A percentile compares a stretch with the other conserved stretches of the same genome.
Conservation (phyloP, 2,329 filamentous ascomycete species). For the Nigrograna mackinnonii region DNA sequence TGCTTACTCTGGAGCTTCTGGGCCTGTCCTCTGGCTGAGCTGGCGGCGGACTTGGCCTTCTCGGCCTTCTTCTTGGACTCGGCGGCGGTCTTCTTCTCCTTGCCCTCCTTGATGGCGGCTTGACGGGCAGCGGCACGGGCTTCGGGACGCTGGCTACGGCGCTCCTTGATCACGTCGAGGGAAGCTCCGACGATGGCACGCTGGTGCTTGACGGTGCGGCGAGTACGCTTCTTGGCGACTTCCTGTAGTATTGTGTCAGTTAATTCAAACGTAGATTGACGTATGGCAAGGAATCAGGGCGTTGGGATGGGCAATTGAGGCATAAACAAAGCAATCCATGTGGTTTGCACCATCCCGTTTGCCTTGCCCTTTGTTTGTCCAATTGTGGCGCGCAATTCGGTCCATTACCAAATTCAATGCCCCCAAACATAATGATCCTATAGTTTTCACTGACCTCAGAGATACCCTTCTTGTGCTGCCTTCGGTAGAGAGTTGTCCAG, state of each 20-base stretch:
- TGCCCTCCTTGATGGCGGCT: constrained; percentile 92
- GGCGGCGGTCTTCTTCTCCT: constrained; percentile 93
- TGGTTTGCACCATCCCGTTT: no score
- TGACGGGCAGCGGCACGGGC: constrained; percentile 88
- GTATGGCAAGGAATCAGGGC: constrained; percentile 18
- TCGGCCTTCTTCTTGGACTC: constrained; percentile 97
- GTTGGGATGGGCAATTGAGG: neutral
- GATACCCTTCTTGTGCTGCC: constrained; percentile 99
- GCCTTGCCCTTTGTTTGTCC: no score
- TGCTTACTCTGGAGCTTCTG: constrained; percentile 91
- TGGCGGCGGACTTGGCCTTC: constrained; percentile 91
- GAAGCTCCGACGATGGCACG: constrained; percentile 98
- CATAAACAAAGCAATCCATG: no score
- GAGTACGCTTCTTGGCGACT: constrained; percentile 99
- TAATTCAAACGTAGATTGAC: constrained; percentile 9
- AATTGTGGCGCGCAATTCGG: no score
- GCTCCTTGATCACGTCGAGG: constrained; percentile 99
- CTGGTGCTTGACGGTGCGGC: constrained; percentile 97
- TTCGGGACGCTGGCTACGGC: constrained; percentile 91
- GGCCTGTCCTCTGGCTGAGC: constrained; percentile 75
- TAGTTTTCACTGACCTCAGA: constrained; percentile 77
- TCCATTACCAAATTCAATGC: no score
- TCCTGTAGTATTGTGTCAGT: no score
- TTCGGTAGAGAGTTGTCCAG: constrained; percentile 97
- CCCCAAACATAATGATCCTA: constrained; percentile 3